Percentiles rank a stretch among this genome's conserved stretches.
Evolutionary conservation across 208 protist species (phyloP).

Genomic region (Crithidia brevicula): DNA sequence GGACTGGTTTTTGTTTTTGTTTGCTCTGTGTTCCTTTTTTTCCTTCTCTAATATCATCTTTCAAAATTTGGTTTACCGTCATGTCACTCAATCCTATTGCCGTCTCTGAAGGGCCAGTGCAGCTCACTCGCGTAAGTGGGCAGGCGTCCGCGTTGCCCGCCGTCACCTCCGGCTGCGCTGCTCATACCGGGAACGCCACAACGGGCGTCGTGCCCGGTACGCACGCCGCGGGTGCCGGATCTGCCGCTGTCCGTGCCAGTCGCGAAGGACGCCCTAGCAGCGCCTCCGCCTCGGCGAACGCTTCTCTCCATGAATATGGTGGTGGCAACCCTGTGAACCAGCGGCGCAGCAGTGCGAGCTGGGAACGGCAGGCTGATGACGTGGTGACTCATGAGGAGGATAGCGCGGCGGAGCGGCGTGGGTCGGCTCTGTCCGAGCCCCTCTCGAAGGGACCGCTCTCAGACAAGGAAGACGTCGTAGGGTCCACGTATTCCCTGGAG

Average conservation of each 20-base stretch:
- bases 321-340: not conserved
- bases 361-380: not conserved
- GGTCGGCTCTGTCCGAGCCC: not conserved
- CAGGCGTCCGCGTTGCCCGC: not conserved
- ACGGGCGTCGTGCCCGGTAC: not conserved
- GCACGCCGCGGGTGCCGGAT: conserved; percentile 2
- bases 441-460: conserved; percentile 2
- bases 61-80: too few species aligned
- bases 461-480: not conserved
- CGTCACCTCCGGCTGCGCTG: not conserved
- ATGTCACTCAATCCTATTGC: not conserved
- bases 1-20: not conserved
- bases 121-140: not conserved
- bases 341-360: not conserved
- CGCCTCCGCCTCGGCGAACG: not conserved
- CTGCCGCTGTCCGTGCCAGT: conserved; percentile 6
- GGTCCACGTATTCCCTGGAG: too few species aligned
- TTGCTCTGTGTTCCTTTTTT: conserved; percentile 2
- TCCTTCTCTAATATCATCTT: not conserved
- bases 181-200: not conserved
- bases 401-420: too few species aligned
- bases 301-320: not conserved
- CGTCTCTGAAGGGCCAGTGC: not conserved
- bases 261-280: not conserved
- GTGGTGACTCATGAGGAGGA: not conserved